A percentile compares a stretch with the other conserved stretches of the same genome.
Conservation (phyloP, 2,329 filamentous ascomycete species). For the Setomelanomma holmii region DNA sequence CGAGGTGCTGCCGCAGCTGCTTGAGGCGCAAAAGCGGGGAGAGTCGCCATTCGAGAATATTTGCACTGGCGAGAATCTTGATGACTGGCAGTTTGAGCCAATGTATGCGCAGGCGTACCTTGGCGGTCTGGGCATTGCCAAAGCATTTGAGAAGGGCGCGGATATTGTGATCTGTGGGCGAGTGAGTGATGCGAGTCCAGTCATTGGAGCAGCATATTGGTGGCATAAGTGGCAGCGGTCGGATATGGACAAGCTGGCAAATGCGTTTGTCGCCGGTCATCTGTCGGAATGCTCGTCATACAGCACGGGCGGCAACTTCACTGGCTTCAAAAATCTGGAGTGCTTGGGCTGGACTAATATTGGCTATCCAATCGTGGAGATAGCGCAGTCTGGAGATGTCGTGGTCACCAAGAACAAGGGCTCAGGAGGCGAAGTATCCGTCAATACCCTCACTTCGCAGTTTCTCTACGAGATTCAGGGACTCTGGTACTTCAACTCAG, state of each 20-base stretch:
- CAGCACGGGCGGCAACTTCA: slow-evolving; percentile 53
- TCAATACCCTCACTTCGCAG: slow-evolving; percentile 61
- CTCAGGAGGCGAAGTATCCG: slow-evolving; percentile 49
- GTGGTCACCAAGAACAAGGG: slow-evolving; percentile 40
- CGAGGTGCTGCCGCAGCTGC: slow-evolving; percentile 44
- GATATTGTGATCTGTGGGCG: slow-evolving; percentile 55
- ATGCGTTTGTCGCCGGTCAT: slow-evolving; percentile 54
- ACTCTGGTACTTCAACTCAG: slow-evolving; percentile 64
- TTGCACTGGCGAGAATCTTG: slow-evolving; percentile 49
- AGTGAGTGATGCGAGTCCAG: slow-evolving; percentile 53
- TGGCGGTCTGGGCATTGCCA: slow-evolving; percentile 53
- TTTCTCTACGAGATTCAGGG: slow-evolving; percentile 54
- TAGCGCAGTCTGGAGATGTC: slow-evolving; percentile 32
- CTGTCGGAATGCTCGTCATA: slow-evolving; percentile 55
- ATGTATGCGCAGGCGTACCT: slow-evolving; percentile 51
- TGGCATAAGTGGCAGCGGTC: slow-evolving; percentile 54
- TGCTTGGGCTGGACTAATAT: slow-evolving; percentile 41
- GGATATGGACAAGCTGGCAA: slow-evolving; percentile 51
- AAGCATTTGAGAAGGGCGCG: slow-evolving; percentile 50
- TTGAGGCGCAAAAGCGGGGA: slow-evolving; percentile 48
- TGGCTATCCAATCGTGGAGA: slow-evolving; percentile 42
- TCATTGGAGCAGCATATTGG: slow-evolving; percentile 54
- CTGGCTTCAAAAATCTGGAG: slow-evolving; percentile 51
- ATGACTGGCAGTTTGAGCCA: slow-evolving; percentile 45
- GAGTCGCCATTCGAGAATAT: slow-evolving; percentile 43